Base-by-base conservation (phyloP, 2,329 filamentous ascomycete genomes). In the Mycogone perniciosa region DNA sequence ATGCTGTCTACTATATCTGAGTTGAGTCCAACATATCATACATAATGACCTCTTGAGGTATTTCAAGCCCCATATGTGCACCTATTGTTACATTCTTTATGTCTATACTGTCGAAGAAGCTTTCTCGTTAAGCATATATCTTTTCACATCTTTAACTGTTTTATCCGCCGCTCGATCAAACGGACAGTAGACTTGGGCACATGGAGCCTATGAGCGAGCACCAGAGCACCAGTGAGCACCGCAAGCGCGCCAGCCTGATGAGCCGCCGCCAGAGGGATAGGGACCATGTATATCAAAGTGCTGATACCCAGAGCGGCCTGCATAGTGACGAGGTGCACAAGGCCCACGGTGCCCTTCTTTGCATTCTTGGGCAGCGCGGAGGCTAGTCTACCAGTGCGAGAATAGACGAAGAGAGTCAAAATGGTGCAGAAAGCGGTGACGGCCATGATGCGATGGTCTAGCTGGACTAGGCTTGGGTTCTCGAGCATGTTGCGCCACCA, bases 401-500 rank as follows among this genome's bases (percentile, higher is more conserved):
- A 81, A 70, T 91, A 97, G n/a, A 81, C 80, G 68, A 85, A 95
- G 7, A 99, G 77, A 4, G 82, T 77, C 57, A 95, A 73, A 54
- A 97, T 82, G 55, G 86, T 80, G 48, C 82, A 86, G 68, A 96
- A 95, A 1, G 92, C 96, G 11, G 89, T 90, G 43, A 85, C 89
- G 52, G 93, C 95, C 34, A 97, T 78, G 60, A 95, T 88, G 41
- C 95, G 86, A 74, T 99, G 93, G 71, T 99, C 89, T 41, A 99
- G 81, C 72, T 99, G 95, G 2, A 97, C 95, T 29, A 95, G 81
- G 11, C 88, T 91, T 4, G 93, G 95, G 72, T 99, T 99, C 75
- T 97, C 93, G 33, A 97, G 84, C 77, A 95, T 87, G 72, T 99
- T 99, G 63, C 93, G 85, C 93, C 93, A 99, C 83, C 87, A 90